These are phyloP conservation scores for Fonsecaea multimorphosa DNA, from an alignment of 2,329 filamentous ascomycete genomes.

Conservation along the genomic window DNA sequence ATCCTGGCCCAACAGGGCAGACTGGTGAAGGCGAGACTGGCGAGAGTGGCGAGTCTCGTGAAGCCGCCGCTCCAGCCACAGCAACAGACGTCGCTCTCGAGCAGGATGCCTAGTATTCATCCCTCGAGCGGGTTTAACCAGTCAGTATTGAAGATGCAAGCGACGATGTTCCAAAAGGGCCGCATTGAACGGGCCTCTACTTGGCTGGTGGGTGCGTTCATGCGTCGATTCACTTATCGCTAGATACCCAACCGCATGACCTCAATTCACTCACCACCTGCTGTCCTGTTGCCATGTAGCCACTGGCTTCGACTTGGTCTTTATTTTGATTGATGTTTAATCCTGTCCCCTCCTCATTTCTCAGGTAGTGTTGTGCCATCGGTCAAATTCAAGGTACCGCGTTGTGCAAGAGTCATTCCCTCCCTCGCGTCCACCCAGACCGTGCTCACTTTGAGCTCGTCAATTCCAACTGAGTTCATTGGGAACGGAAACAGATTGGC, in stretches of 20 bases:
- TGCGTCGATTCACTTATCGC: not conserved
- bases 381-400: not conserved
- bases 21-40: slow-evolving; percentile 14
- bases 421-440: not conserved
- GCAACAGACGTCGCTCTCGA: slow-evolving; percentile 38
- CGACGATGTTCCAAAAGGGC: slow-evolving; percentile 4
- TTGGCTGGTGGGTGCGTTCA: not conserved
- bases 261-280: not conserved
- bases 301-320: not conserved
- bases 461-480: not conserved
- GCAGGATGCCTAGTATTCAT: slow-evolving; percentile 34
- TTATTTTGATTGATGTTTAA: not conserved
- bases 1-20: slow-evolving; percentile 6
- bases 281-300: not conserved
- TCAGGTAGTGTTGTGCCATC: not conserved
- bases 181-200: not conserved
- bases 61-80: slow-evolving; percentile 24
- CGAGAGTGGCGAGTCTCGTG: slow-evolving; percentile 9
- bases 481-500: not conserved
- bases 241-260: slow-evolving; percentile 1
- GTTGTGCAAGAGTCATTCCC: not conserved
- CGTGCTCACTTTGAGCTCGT: not conserved
- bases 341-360: not conserved
- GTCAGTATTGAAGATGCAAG: slow-evolving; percentile 3
- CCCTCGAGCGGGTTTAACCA: not conserved